Base-by-base conservation (phyloP, 768 basidiomycete species). In the Lactarius trivialis region DNA sequence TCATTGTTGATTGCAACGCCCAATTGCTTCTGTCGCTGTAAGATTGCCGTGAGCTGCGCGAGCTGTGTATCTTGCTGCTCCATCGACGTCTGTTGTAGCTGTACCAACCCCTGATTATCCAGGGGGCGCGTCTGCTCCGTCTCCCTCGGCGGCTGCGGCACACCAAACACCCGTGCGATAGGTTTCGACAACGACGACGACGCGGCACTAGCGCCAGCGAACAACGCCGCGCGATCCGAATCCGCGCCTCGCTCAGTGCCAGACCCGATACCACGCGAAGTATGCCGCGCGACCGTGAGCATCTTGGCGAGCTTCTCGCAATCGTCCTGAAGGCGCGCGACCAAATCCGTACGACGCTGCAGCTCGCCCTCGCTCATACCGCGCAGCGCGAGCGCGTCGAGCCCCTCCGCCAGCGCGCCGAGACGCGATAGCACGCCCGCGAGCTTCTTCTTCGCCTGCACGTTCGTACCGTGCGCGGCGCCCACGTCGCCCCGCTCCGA, bases 321-420 rank as follows among this genome's bases (percentile, higher is more conserved):
- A 72, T 98, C 95, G 71, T 94, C 93, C 74, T 89, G 88, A 67
- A 98, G 76, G 61, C 88, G 80, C 58, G 86, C 89, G 55, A 94
- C 85, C 86, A 97, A 86, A 69, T 94, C 95, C 63, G 87, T 87
- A 65, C 96, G 79, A 60, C 96, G 78, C 74, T 89, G 86, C 69
- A 93, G 77, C 78, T 98, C 96, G n/a, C 96, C 96, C 72, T 93
- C 85, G 66, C 84, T 87, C 81, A 98, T 82, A 39, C 90, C 92
- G 45, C 77, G 76, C 72, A 83, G 73, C 8, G 78, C 88, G 39
- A 91, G 78, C 43, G 77, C 80, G 68, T 82, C 78, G 68, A 95
- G 75, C 11, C 86, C 92, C 67, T 79, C 78, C 21, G 85, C 89
- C 15, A 98, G 79, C 2, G 72, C 78, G 5, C 85, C 85, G 24